Evolutionary conservation across 2,329 filamentous ascomycete genomes (phyloP), one percentile per base, ranked within the genome.

Genomic region (Dryadomyces quercus-mongolicae): DNA sequence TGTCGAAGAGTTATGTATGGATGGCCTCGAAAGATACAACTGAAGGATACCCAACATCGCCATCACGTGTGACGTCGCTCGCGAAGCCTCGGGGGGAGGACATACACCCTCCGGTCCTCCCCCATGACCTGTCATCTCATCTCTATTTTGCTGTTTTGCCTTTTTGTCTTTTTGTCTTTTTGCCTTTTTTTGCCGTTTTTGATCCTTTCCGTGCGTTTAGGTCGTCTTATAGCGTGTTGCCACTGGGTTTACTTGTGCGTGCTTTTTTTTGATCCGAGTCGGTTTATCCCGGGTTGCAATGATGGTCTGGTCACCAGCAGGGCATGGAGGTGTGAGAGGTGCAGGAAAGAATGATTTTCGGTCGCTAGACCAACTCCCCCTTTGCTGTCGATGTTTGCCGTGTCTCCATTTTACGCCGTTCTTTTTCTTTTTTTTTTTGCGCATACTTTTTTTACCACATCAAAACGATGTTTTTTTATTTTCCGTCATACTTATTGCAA

Each of bases 251-350:
- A 31, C 25, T 31, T 31, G 25, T 21, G 34, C 44, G 38, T n/a
- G n/a, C n/a, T n/a, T n/a, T n/a, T 34, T 49, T 16, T 31, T 31
- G 25, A 34, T 55, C 18, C 42, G 42, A 44, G 42, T 12, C 18
- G 18, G 43, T 47, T 53, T 16, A 40, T 56, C 52, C 43, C 42
- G 50, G 50, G 50, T 52, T 52, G 42, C 42, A 52, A 52, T 36
- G 50, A 52, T 38, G 50, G 50, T 52, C 50, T 52, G 50, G 50
- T 52, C 50, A 52, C 50, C 50, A 36, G 50, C 43, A 52, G n/a
- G 50, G 50, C 50, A 52, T 38, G 50, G 25, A 49, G 12, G 36
- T 25, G 42, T 12, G 18, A 45, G 40, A 52, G 50, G 50, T 44
- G 42, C n/a, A 40, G 42, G 50, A 44, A 52, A 52, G 50, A 52